Evolutionary conservation across 2,329 filamentous ascomycete species (phyloP), one percentile per base, ranked within the genome.

Genomic region (Fusarium brachygibbosum): DNA sequence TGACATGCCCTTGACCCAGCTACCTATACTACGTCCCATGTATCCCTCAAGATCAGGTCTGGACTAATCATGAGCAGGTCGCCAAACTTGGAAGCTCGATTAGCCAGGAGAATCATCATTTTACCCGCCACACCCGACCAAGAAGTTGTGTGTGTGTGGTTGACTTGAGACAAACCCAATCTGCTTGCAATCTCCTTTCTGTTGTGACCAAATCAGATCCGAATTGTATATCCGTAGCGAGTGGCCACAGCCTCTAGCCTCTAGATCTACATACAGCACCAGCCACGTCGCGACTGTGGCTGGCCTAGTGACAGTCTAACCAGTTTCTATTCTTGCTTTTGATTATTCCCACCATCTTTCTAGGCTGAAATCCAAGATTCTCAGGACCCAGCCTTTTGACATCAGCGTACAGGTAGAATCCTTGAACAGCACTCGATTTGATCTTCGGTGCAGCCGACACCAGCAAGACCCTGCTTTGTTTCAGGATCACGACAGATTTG

Each of bases 241-340:
- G 19, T 40, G 21, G 21, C 21, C 56, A 65, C 38, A 50, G 44
- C 17, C 35, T 41, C 41, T 31, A n/a, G 23, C 21, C 28, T 17
- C 40, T 12, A 28, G 61, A 70, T 72, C 63, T 38, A 55, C 55
- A 38, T 28, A n/a, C 45, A 51, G 42, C 58, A 66, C 54, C 55
- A 71, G 67, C 66, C 71, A 72, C 69, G 58, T 66, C 57, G 44
- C 37, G 42, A 38, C 40, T 34, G 31, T 48, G 56, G 38, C 55
- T 8, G 11, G 29, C 23, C n/a, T n/a, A n/a, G n/a, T n/a, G n/a
- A n/a, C n/a, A n/a, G n/a, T 12, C 29, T 29, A 29, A 29, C 71
- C 61, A 69, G 58, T 50, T 70, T 65, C 54, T 61, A 66, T 69
- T 73, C 61, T 63, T 68, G 54, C 34, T 58, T 58, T 58, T 58